These are phyloP conservation scores for Suillus subluteus DNA, from an alignment of 768 basidiomycete species.

Conservation along the genomic window DNA sequence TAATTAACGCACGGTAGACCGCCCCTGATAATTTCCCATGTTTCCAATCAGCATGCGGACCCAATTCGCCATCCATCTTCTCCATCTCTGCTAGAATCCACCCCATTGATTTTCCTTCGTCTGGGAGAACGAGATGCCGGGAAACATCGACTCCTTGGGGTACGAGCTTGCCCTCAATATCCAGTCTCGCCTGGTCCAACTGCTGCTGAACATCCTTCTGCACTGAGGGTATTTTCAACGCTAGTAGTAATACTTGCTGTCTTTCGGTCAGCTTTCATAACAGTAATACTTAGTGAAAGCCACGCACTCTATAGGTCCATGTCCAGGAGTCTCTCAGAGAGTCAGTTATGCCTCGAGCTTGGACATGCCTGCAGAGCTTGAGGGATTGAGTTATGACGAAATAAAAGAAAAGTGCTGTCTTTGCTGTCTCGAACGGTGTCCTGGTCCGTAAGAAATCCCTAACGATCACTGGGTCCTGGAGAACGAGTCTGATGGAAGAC, in stretches of 20 bases:
- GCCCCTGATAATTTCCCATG: slow-evolving; percentile 82
- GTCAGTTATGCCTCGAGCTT: slow-evolving; percentile 40
- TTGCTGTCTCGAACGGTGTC: slow-evolving; percentile 32
- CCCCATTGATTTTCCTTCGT: slow-evolving; percentile 62
- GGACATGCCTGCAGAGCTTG: slow-evolving; percentile 36
- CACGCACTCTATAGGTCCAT: slow-evolving; percentile 31
- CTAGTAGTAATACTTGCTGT: slow-evolving; percentile 58
- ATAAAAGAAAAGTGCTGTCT: slow-evolving; percentile 40
- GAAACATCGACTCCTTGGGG: slow-evolving; percentile 64
- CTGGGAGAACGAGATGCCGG: slow-evolving; percentile 69
- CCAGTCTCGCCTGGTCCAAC: slow-evolving; percentile 63
- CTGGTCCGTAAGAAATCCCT: slow-evolving; percentile 20
- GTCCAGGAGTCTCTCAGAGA: slow-evolving; percentile 29
- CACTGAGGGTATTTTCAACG: slow-evolving; percentile 63
- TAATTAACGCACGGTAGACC: slow-evolving; percentile 72
- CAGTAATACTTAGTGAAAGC: not conserved
- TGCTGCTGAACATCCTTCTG: slow-evolving; percentile 62
- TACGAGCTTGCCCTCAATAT: slow-evolving; percentile 70
- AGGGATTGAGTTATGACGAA: slow-evolving; percentile 31
- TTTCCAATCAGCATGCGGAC: slow-evolving; percentile 54
- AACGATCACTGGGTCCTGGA: slow-evolving; percentile 13
- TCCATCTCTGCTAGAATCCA: slow-evolving; percentile 83
- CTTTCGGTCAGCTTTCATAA: not conserved
- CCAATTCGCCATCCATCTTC: slow-evolving; percentile 69
- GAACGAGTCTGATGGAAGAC: slow-evolving; percentile 11